These are phyloP conservation scores for Stemphylium vesicarium DNA, from an alignment of 2,329 filamentous ascomycete genomes.

Conservation along the genomic window DNA sequence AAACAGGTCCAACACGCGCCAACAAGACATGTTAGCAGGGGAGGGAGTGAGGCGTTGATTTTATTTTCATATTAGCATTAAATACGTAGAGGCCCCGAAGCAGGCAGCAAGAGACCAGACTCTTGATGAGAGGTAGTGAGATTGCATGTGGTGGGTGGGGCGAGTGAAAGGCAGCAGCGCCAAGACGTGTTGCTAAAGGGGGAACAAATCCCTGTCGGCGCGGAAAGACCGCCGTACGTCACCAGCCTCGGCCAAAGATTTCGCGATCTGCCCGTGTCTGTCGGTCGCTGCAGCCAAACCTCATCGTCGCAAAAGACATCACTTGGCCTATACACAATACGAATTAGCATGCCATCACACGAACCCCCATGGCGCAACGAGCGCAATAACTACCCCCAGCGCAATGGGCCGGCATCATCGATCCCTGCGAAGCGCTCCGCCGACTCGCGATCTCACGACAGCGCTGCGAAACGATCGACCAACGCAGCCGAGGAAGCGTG, in stretches of 20 bases:
- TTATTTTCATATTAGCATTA: background rate
- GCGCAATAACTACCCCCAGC: conserved; percentile 26
- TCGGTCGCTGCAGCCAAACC: background rate
- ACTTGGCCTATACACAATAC: background rate
- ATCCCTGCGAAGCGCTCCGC: conserved; percentile 53
- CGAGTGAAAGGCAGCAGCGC: conserved; percentile 20
- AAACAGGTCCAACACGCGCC: conserved; percentile 41
- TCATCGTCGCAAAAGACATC: background rate
- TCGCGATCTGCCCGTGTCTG: conserved; percentile 9
- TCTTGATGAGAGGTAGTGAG: background rate
- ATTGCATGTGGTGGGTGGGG: background rate
- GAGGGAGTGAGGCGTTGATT: background rate
- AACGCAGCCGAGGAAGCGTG: conserved; percentile 65
- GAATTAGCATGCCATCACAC: conserved; percentile 35
- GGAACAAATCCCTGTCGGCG: conserved; percentile 8
- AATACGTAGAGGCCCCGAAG: background rate
- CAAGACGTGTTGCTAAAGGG: conserved; percentile 7
- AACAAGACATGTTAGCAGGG: conserved; percentile 38
- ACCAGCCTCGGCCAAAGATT: conserved; percentile 24
- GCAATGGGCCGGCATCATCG: conserved; percentile 32
- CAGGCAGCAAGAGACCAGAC: background rate
- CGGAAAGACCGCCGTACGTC: conserved; percentile 26
- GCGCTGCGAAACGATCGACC: conserved; percentile 50
- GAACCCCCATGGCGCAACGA: conserved; percentile 45
- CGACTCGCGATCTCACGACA: conserved; percentile 50